These are phyloP conservation scores for Epichloe hybrida DNA, from an alignment of 2,329 filamentous ascomycete species.

Conservation along the genomic window DNA sequence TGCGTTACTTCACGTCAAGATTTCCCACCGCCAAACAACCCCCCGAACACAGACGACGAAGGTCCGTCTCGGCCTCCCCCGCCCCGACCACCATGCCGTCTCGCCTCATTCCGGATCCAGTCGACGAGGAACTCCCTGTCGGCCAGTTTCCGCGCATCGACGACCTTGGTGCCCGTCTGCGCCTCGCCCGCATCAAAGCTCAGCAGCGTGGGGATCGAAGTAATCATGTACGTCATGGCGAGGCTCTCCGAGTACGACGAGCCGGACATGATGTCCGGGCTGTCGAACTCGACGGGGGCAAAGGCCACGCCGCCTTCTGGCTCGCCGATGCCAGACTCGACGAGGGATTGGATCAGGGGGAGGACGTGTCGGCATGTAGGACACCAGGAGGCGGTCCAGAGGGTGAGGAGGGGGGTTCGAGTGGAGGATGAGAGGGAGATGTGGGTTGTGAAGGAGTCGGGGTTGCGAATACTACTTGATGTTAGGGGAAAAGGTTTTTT, in stretches of 20 bases:
- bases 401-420: constrained; percentile 40
- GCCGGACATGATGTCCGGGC: constrained; percentile 37
- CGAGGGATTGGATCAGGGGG: constrained; percentile 36
- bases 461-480: constrained; percentile 34
- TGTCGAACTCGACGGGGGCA: constrained; percentile 41
- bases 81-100: constrained; percentile 30
- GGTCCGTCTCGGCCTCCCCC: constrained; percentile 23
- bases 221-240: constrained; percentile 44
- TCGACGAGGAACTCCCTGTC: constrained; percentile 37
- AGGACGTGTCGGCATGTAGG: constrained; percentile 36
- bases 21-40: constrained; percentile 27
- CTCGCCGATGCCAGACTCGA: constrained; percentile 39
- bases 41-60: constrained; percentile 18
- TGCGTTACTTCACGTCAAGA: not conserved
- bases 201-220: constrained; percentile 41
- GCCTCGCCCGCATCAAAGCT: constrained; percentile 43
- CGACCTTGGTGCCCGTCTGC: constrained; percentile 33
- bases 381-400: constrained; percentile 49
- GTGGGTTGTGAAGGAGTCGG: constrained; percentile 41
- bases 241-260: constrained; percentile 20
- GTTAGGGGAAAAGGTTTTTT: too few relatives aligned
- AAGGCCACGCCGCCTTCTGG: constrained; percentile 41
- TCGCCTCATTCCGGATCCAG: constrained; percentile 40
- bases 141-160: constrained; percentile 33
- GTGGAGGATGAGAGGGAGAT: constrained; percentile 40